Percentiles rank a stretch among this genome's conserved stretches.
Evolutionary conservation across 169 alveolate genomes (phyloP).

Genomic region (Amoebophrya sp.): DNA sequence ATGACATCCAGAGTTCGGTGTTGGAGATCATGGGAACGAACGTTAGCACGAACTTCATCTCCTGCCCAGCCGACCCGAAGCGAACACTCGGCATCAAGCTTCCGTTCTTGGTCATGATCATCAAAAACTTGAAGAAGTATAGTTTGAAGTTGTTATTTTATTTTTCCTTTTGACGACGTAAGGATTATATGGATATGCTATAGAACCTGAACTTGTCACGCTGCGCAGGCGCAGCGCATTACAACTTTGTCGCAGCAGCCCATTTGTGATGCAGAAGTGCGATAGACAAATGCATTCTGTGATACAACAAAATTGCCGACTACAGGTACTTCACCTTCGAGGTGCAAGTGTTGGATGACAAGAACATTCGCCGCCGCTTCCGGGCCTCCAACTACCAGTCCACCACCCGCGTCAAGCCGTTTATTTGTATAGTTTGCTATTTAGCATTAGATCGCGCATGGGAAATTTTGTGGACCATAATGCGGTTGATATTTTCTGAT

Average conservation of each 20-base stretch:
- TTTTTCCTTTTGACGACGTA: no score
- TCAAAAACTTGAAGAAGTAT: conserved; percentile 82
- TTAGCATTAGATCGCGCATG: no score
- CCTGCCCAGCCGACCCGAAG: conserved; percentile 83
- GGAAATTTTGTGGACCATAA: no score
- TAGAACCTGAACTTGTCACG: no score
- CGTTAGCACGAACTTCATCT: conserved; percentile 78
- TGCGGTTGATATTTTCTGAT: no score
- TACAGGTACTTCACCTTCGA: conserved; percentile 91
- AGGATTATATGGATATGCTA: no score
- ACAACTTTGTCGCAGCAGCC: no score
- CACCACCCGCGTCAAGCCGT: conserved; percentile 90
- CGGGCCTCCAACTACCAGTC: conserved; percentile 91
- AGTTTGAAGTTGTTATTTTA: conserved; percentile 61
- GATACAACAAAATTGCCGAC: no score
- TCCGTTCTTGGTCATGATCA: conserved; percentile 90
- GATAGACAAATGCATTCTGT: no score
- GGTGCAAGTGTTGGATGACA: conserved; percentile 92
- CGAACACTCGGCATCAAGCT: conserved; percentile 86
- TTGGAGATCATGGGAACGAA: conserved; percentile 67
- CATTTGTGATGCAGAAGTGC: no score
- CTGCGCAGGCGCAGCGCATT: no score
- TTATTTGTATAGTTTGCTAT: conserved; percentile 67
- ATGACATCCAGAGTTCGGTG: conserved; percentile 76
- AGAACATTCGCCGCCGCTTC: conserved; percentile 88